Percentiles rank a stretch among this genome's conserved stretches.
Conservation (phyloP, 169 alveolate species). For the Plasmodium inui region DNA sequence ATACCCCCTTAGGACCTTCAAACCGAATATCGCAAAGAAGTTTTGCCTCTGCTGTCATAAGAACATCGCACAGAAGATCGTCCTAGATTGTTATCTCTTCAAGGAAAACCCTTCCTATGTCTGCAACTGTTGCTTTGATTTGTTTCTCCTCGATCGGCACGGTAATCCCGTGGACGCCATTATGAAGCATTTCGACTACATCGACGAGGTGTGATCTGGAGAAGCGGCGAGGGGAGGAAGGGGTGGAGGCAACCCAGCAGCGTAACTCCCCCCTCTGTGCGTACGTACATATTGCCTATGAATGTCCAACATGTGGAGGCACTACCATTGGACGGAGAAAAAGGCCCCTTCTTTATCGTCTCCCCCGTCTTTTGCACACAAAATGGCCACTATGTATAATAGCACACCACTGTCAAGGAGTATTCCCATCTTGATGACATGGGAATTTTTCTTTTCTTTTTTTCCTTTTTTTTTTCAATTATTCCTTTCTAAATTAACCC, state of each 20-base stretch:
- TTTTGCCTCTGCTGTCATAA: slow-evolving; percentile 85
- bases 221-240: neutral
- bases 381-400: neutral
- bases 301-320: neutral
- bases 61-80: slow-evolving; percentile 79
- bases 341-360: neutral
- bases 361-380: neutral
- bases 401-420: neutral
- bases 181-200: slow-evolving; percentile 67
- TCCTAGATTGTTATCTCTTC: slow-evolving; percentile 83
- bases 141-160: slow-evolving; percentile 71
- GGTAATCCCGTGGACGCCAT: slow-evolving; percentile 53
- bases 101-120: slow-evolving; percentile 86
- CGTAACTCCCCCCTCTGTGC: neutral
- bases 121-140: slow-evolving; percentile 84
- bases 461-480: neutral
- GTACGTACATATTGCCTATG: neutral
- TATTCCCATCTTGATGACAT: neutral
- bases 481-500: neutral
- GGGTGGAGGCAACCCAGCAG: neutral
- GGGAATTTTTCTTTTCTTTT: neutral
- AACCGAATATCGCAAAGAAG: slow-evolving; percentile 79
- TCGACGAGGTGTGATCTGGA: slow-evolving; percentile 50
- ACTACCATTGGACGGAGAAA: neutral
- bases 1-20: slow-evolving; percentile 86